Percentiles rank a stretch among this genome's conserved stretches.
phyloP scores from a whole-genome alignment of 768 basidiomycete genomes.

The Clitopilus hobsonii region DNA sequence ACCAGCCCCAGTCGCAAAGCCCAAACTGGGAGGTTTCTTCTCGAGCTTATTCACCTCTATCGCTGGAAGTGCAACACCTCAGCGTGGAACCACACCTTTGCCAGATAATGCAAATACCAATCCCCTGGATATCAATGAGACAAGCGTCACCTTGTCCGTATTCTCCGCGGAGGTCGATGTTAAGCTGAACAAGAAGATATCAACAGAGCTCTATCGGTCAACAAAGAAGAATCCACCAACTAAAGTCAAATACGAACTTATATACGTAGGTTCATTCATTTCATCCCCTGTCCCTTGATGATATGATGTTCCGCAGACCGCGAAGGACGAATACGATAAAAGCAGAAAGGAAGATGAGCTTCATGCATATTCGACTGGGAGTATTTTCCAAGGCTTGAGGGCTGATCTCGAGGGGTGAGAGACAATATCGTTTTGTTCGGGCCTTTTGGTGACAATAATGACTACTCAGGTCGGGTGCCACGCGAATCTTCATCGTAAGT shows the following conservation, averaged over 20 bases:
- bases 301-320: conserved; percentile 46
- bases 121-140: conserved; percentile 38
- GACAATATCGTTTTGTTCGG: too few species aligned
- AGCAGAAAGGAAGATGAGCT: conserved; percentile 64
- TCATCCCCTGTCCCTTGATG: neutral
- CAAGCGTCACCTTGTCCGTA: conserved; percentile 56
- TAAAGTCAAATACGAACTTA: conserved; percentile 72
- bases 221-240: conserved; percentile 93
- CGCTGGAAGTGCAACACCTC: conserved; percentile 29
- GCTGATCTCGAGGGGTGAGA: conserved; percentile 83
- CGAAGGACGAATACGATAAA: conserved; percentile 74
- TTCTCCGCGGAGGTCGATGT: conserved; percentile 67
- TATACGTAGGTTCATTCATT: conserved; percentile 56
- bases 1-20: conserved; percentile 22
- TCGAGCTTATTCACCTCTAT: conserved; percentile 39
- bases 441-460: too few species aligned
- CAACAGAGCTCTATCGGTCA: conserved; percentile 74
- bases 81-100: conserved; percentile 28
- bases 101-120: conserved; percentile 28
- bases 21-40: conserved; percentile 40
- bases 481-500: conserved; percentile 82
- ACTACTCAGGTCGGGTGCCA: conserved; percentile 48
- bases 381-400: conserved; percentile 82
- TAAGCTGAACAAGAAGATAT: conserved; percentile 57
- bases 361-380: conserved; percentile 58